A percentile compares a stretch with the other conserved stretches of the same genome.
These are phyloP conservation scores for Pyrus communis DNA, from an alignment of 306 rosid genomes.

Conservation along the genomic window DNA sequence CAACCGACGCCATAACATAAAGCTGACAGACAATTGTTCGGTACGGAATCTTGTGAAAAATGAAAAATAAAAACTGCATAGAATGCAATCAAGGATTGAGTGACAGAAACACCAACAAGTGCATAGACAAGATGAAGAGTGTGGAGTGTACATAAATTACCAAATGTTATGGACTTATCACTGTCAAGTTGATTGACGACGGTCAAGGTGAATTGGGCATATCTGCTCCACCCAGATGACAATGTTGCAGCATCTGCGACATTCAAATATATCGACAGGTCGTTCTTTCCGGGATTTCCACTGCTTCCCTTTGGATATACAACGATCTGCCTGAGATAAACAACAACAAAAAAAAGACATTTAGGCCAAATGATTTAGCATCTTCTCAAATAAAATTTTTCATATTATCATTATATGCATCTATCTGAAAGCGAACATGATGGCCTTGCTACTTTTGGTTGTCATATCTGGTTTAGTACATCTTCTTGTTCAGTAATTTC, in stretches of 20 bases:
- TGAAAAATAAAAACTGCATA: too few relatives aligned
- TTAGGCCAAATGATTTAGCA: too few relatives aligned
- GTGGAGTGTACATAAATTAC: neutral
- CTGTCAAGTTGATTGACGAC: constrained; percentile 7
- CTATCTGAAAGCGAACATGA: too few relatives aligned
- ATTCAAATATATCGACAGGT: constrained; percentile 8
- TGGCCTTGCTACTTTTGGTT: too few relatives aligned
- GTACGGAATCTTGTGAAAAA: too few relatives aligned
- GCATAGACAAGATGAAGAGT: neutral
- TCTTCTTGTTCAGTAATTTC: too few relatives aligned
- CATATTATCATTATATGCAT: too few relatives aligned
- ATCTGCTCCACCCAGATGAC: constrained; percentile 9
- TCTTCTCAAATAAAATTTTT: too few relatives aligned
- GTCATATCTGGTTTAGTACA: too few relatives aligned
- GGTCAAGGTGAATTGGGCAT: constrained; percentile 9
- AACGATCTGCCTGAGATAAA: neutral
- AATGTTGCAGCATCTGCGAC: neutral
- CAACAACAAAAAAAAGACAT: neutral
- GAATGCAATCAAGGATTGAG: too few relatives aligned
- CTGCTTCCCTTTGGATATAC: constrained; percentile 9
- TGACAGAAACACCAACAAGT: neutral
- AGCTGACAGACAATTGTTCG: too few relatives aligned
- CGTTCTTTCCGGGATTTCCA: neutral
- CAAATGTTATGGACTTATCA: constrained; percentile 2
- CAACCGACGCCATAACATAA: neutral